phyloP scores from a whole-genome alignment of 805 yeast species.

The Scheffersomyces stipitis region DNA sequence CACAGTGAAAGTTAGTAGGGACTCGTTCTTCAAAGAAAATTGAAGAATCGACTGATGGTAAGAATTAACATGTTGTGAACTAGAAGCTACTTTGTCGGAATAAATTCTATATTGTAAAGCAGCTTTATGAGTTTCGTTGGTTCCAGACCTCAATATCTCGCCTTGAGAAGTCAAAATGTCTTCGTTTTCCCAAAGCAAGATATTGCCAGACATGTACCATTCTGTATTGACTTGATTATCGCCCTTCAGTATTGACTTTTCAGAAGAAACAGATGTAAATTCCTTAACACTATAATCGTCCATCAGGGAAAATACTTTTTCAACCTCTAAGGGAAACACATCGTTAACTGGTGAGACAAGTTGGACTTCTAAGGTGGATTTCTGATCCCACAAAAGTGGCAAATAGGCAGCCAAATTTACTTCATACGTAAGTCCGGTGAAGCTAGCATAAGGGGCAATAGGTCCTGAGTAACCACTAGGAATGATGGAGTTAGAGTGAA shows the following conservation, averaged over 20 bases:
- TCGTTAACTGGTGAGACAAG: conserved; percentile 23
- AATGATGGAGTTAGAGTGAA: conserved; percentile 20
- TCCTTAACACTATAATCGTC: conserved; percentile 13
- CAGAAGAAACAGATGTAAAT: conserved; percentile 14
- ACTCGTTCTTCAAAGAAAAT: too few species aligned
- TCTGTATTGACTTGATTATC: conserved; percentile 13
- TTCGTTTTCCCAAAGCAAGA: conserved; percentile 23
- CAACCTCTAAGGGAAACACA: too few species aligned
- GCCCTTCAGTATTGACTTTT: conserved; percentile 16
- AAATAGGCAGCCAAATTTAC: conserved; percentile 24
- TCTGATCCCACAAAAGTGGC: conserved; percentile 27
- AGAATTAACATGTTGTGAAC: too few species aligned
- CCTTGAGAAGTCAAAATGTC: conserved; percentile 16
- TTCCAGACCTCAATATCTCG: conserved; percentile 12
- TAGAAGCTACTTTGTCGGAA: too few species aligned
- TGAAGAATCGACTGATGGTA: too few species aligned
- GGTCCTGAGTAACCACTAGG: conserved; percentile 20
- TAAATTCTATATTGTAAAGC: too few species aligned
- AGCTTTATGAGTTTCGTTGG: conserved; percentile 18
- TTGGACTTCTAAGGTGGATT: conserved; percentile 17
- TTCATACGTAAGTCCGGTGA: conserved; percentile 25
- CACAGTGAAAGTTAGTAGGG: too few species aligned
- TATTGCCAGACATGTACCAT: conserved; percentile 28
- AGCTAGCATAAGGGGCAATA: conserved; percentile 25
- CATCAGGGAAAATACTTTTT: too few species aligned